Percentiles rank a stretch among this genome's conserved stretches.
phyloP scores from a whole-genome alignment of 2,329 filamentous ascomycete genomes.

The Meredithiella fracta region DNA sequence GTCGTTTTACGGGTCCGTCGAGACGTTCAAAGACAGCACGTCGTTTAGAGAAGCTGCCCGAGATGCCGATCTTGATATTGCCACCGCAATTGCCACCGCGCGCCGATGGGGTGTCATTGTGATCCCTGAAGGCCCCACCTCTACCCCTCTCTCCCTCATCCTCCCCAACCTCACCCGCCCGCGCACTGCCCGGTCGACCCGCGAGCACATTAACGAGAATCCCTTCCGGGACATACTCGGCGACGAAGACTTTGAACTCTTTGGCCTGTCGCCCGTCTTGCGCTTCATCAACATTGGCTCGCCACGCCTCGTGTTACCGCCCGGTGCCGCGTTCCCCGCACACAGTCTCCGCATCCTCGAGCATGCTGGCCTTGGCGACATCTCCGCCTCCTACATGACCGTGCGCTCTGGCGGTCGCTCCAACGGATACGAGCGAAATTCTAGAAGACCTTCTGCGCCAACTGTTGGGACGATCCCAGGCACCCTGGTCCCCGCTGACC shows the following conservation, averaged over 20 bases:
- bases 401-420: neutral
- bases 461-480: conserved; percentile 3
- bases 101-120: conserved; percentile 12
- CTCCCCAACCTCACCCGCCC: neutral
- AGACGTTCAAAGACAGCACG: conserved; percentile 7
- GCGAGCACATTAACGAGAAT: neutral
- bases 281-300: conserved; percentile 5
- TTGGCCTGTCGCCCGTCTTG: conserved; percentile 4
- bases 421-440: neutral
- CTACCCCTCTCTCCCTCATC: neutral
- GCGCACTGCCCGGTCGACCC: neutral
- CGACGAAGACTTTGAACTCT: conserved; percentile 12
- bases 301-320: conserved; percentile 5
- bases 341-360: neutral
- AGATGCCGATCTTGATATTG: conserved; percentile 9
- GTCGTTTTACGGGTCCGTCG: conserved; percentile 9
- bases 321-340: conserved; percentile 5
- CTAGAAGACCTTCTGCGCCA: neutral
- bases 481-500: neutral
- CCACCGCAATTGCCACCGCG: conserved; percentile 6
- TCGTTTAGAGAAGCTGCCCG: conserved; percentile 8
- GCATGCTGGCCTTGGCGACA: conserved; percentile 7
- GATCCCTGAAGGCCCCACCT: neutral
- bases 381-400: conserved; percentile 12
- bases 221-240: conserved; percentile 11